Conservation (phyloP, 768 basidiomycete species). For the Suillus alpinus region DNA sequence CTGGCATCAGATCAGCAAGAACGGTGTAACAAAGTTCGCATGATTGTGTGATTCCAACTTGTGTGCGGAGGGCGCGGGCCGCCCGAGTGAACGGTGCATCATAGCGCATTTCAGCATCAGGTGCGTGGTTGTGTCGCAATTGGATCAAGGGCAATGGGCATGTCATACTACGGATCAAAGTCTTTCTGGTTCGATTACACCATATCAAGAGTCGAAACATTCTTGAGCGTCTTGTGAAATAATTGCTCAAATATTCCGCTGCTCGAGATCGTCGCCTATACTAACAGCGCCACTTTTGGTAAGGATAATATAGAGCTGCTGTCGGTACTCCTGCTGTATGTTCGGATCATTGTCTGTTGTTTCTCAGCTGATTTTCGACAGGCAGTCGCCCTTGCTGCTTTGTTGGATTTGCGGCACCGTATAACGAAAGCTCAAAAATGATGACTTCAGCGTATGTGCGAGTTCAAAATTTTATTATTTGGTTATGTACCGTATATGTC, state of each 20-base stretch:
- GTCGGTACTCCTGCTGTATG: not conserved
- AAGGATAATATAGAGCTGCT: not conserved
- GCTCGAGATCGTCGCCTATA: not conserved
- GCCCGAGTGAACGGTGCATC: not conserved
- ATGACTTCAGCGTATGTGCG: not conserved
- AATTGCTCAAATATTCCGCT: too few relatives aligned
- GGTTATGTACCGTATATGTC: not conserved
- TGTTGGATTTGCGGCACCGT: not conserved
- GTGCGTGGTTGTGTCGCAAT: not conserved
- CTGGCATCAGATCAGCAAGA: not conserved
- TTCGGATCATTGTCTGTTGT: not conserved
- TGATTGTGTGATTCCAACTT: not conserved
- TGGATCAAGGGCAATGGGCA: not conserved
- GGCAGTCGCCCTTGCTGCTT: not conserved
- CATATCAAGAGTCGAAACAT: not conserved
- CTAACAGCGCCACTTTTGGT: not conserved
- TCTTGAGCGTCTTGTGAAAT: not conserved
- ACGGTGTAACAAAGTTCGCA: not conserved
- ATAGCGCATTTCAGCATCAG: not conserved
- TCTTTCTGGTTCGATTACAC: not conserved
- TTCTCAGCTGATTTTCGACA: not conserved
- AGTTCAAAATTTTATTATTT: not conserved
- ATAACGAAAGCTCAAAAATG: not conserved
- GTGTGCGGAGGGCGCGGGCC: too few relatives aligned
- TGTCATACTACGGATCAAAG: not conserved